Conservation (phyloP, 306 rosid species). For the Herpetospermum pedunculosum region DNA sequence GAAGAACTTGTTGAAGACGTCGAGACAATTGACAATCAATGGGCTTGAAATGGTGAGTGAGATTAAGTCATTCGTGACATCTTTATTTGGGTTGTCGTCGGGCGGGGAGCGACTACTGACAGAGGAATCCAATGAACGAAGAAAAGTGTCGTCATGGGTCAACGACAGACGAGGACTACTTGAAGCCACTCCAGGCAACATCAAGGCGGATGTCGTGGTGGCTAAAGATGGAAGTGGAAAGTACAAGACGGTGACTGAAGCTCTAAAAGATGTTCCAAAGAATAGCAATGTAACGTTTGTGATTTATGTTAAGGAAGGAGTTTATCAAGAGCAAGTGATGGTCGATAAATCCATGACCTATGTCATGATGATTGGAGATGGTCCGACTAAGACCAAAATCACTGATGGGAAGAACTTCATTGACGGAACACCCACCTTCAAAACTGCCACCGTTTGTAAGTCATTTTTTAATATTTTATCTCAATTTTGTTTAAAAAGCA, state of each 20-base stretch:
- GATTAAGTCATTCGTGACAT: not conserved
- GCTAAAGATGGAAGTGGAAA: constrained; percentile 58
- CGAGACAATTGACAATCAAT: constrained; percentile 42
- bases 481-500: too few relatives aligned
- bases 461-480: too few relatives aligned
- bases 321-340: constrained; percentile 31
- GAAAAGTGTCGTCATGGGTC: constrained; percentile 32
- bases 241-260: constrained; percentile 43
- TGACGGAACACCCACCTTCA: constrained; percentile 39
- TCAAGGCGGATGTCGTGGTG: constrained; percentile 40
- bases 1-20: constrained; percentile 22
- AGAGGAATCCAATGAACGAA: not conserved
- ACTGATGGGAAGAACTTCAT: constrained; percentile 23
- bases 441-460: constrained; percentile 52
- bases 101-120: constrained; percentile 18
- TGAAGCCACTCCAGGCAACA: not conserved
- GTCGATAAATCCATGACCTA: constrained; percentile 20
- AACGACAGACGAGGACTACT: constrained; percentile 20
- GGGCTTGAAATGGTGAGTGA: constrained; percentile 48
- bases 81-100: not conserved
- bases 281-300: constrained; percentile 32
- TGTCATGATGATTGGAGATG: constrained; percentile 60
- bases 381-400: constrained; percentile 53
- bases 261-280: constrained; percentile 37
- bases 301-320: constrained; percentile 56